Base-by-base conservation (phyloP, 495 filamentous ascomycete species). In the Penicillium waksmanii region DNA sequence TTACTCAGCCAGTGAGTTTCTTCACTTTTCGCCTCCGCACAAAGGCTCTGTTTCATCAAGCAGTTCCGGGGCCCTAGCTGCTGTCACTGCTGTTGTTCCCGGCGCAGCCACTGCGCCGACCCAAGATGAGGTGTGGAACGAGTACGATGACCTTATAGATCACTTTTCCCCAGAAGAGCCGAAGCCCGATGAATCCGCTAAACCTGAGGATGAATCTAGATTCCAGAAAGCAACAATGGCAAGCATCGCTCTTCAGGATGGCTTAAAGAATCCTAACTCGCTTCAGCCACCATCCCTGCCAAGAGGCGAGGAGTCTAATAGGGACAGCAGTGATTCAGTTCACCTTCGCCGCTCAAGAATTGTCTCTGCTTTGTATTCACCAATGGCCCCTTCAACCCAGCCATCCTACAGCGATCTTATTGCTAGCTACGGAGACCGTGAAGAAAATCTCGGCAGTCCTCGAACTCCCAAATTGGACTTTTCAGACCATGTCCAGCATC, bases 61-160 rank as follows among this genome's bases (percentile, higher is more conserved):
- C 67, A 89, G 87, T 63, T 91, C 88, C 17, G 87, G 85, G 1
- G 82, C 81, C n/a, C 73, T 77, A 65, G 71, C 78, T 53, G 80
- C 80, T 7, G 82, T 85, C 7, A 89, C 83, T 11, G 88, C 89
- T 23, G 72, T 89, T 4, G 69, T 89, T 40, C 89, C 89, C 5
- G 68, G 74, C 15, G 77, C 83, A 11, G 79, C 73, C 31, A 81
- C 83, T 8, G 84, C 80, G 8, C 80, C 86, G 5, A 86, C 78
- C 15, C 89, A 93, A 62, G 95, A 98, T 65, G 95, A 98, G 66
- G 82, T 97, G 17, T 98, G 95, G 95, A 85, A 89, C 40, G 93
- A 98, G 71, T 98, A 95, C 62, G 88, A 97, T 69, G 95, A 98
- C 66, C 78, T 96, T 15, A 83, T 97, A 53, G 90, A 90, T 61